Percentiles rank a stretch among this genome's conserved stretches.
Conservation (phyloP, 2,329 filamentous ascomycete genomes). For the Pseudogymnoascus sp. region DNA sequence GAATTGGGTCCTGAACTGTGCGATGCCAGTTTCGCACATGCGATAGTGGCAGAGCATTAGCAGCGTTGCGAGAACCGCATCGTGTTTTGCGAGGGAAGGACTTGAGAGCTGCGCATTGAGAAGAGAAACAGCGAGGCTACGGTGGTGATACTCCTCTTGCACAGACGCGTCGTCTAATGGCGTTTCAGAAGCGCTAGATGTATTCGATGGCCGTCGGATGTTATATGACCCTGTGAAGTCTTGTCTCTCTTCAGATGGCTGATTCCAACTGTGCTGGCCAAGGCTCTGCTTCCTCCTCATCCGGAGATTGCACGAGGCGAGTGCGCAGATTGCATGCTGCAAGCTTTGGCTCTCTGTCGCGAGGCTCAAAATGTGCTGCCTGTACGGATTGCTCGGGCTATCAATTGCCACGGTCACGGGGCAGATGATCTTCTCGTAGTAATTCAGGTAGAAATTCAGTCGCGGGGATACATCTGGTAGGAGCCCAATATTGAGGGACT, state of each 20-base stretch:
- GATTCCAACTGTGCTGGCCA: constrained; percentile 39
- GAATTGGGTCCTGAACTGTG: constrained; percentile 88
- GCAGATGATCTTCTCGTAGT: constrained; percentile 88
- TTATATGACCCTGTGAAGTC: constrained; percentile 16
- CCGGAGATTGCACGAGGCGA: constrained; percentile 81
- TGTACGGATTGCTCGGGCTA: constrained; percentile 74
- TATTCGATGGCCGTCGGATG: constrained; percentile 19
- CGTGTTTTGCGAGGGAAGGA: constrained; percentile 63
- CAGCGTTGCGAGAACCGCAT: constrained; percentile 80
- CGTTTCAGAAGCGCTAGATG: constrained; percentile 32
- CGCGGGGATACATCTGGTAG: constrained; percentile 58
- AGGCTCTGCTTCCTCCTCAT: constrained; percentile 67
- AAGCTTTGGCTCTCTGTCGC: constrained; percentile 70
- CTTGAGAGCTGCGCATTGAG: constrained; percentile 80
- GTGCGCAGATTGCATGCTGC: constrained; percentile 85
- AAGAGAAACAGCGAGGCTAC: constrained; percentile 67
- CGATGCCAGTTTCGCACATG: constrained; percentile 86
- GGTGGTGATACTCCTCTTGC: constrained; percentile 77
- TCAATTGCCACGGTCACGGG: constrained; percentile 89
- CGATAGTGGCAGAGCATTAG: constrained; percentile 85
- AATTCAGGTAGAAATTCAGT: constrained; percentile 83
- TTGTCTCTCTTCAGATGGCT: constrained; percentile 28
- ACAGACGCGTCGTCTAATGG: constrained; percentile 44
- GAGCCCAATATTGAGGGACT: background rate
- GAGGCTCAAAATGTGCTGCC: constrained; percentile 70